Conservation (phyloP, 441 rosid genomes). For the Brassica hybrid region DNA sequence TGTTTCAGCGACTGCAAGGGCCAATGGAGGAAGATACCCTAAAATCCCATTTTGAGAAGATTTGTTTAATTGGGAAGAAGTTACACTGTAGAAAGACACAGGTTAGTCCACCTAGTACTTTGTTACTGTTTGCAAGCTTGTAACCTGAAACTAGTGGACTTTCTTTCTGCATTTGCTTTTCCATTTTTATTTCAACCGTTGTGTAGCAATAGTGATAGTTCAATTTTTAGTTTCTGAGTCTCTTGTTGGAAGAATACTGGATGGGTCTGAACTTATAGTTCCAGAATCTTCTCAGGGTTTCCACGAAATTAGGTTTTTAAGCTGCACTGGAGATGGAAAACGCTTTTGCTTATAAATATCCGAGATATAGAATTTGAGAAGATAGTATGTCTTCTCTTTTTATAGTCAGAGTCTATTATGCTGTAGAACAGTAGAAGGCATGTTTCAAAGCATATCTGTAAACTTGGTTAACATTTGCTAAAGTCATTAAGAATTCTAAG, state of each 20-base stretch:
- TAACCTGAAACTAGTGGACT: slow-evolving; percentile 18
- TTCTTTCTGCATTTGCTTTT: slow-evolving; percentile 21
- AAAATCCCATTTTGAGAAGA: slow-evolving; percentile 96
- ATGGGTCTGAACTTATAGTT: slow-evolving; percentile 21
- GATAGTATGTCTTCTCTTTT: too few relatives aligned
- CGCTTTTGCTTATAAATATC: slow-evolving; percentile 17
- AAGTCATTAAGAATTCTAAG: slow-evolving; percentile 33
- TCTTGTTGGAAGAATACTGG: slow-evolving; percentile 10
- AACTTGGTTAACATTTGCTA: slow-evolving; percentile 13
- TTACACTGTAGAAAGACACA: slow-evolving; percentile 65
- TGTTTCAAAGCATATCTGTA: slow-evolving; percentile 25
- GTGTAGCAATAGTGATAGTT: too few relatives aligned
- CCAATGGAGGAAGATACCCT: slow-evolving; percentile 98
- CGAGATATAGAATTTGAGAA: slow-evolving; percentile 2
- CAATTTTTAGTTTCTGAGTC: slow-evolving; percentile 22
- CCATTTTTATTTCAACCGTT: slow-evolving; percentile 4
- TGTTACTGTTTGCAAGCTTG: slow-evolving; percentile 21
- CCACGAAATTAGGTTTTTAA: slow-evolving; percentile 17
- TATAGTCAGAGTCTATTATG: slow-evolving; percentile 19
- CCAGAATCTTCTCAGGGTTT: slow-evolving; percentile 14
- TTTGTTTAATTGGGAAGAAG: slow-evolving; percentile 83
- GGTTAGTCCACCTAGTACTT: slow-evolving; percentile 56
- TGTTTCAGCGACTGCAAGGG: slow-evolving; percentile 97
- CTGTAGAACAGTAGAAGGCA: slow-evolving; percentile 20
- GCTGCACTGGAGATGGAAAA: slow-evolving; percentile 19